Evolutionary conservation across 2,329 filamentous ascomycete species (phyloP), one percentile per base, ranked within the genome.

Genomic region (Penicillium sp.): DNA sequence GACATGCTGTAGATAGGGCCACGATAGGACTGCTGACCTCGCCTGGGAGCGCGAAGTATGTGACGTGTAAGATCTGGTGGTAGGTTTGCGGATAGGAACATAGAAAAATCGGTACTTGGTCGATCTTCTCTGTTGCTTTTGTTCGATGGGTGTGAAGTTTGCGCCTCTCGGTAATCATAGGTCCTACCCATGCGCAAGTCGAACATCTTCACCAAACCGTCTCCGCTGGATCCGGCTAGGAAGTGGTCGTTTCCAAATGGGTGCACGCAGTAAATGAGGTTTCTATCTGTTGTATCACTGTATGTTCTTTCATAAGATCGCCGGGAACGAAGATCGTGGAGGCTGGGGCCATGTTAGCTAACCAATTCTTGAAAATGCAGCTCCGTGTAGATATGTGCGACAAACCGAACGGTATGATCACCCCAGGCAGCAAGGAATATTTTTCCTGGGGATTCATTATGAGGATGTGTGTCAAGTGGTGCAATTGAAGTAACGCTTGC

Each of bases 181-280:
- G 59, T 63, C 19, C 65, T 71, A n/a, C 63, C 62, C 63, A 85
- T 74, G 21, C 85, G 82, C 39, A 88, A 66, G 61, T 88, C 85
- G 59, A 86, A 88, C 4, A 87, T 73, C 61, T 87, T 87, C 40
- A 88, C 70, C 47, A 86, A 75, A 40, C 78, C 81, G 66, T 87
- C 82, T 45, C 80, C 77, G 3, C 80, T 79, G 1, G 80, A 79
- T 21, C 85, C 85, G 10, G 80, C 82, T 8, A 87, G 65, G 51
- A 88, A 79, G 2, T 79, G 76, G 60, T 87, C 81, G 18, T 79
- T 77, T 2, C 83, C 83, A 47, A 86, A 79, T 0, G 80, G 71
- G 1, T 82, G 77, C 14, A 88, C 75, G 18, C 82, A 82, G 64
- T 87, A 87, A 6, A 87, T 78, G 0, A 83, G 75, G 16, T 81